Evolutionary conservation across 331 rosid species (phyloP).

Genomic region (Malus hybrid): DNA sequence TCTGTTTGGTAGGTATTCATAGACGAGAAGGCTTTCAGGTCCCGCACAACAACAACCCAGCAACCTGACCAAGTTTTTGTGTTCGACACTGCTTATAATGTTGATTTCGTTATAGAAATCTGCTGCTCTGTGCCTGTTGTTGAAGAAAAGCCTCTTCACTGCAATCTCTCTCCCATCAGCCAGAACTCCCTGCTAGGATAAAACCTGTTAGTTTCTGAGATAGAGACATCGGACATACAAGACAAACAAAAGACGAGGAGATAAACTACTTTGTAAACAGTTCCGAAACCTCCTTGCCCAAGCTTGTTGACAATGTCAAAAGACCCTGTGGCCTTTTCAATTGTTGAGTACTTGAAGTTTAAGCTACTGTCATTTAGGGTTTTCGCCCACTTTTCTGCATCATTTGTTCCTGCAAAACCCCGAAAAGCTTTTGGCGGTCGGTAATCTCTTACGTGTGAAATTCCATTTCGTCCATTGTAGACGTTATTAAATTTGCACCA

Average conservation of each 20-base stretch:
- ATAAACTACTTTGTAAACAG: constrained; percentile 72
- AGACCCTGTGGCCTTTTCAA: constrained; percentile 82
- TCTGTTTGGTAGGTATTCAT: constrained; percentile 66
- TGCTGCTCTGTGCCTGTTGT: constrained; percentile 75
- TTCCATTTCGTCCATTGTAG: neutral
- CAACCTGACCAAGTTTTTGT: constrained; percentile 71
- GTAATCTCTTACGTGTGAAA: too few species aligned
- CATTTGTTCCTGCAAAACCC: constrained; percentile 49
- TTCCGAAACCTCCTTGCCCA: constrained; percentile 95
- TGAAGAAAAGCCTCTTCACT: constrained; percentile 73
- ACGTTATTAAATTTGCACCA: too few species aligned
- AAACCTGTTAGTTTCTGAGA: neutral
- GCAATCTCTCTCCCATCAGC: constrained; percentile 93
- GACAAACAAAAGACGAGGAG: neutral
- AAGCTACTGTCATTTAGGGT: constrained; percentile 62
- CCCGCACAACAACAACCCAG: constrained; percentile 94
- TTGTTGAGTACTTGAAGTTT: constrained; percentile 77
- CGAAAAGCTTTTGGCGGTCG: neutral
- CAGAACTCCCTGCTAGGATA: constrained; percentile 62
- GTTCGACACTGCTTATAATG: constrained; percentile 79
- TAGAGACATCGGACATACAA: neutral
- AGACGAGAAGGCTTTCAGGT: constrained; percentile 93
- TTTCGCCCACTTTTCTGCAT: constrained; percentile 52
- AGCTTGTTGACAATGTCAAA: constrained; percentile 59
- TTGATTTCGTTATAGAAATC: constrained; percentile 86